phyloP scores from a whole-genome alignment of 1,139 yeast genomes.

The Protomyces inouyei region DNA sequence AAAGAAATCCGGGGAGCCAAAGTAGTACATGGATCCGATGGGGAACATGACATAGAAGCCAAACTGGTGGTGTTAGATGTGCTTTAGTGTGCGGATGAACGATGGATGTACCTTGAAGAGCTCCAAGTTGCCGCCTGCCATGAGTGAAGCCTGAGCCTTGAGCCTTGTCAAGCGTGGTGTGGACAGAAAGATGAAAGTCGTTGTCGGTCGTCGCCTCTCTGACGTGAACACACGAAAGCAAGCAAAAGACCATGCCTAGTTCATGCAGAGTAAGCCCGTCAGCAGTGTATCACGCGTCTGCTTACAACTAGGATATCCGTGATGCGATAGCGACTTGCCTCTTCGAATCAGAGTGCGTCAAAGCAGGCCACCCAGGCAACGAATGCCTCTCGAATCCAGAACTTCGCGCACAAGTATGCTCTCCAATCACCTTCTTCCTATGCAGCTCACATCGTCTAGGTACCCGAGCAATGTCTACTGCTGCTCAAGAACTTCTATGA shows the following conservation, averaged over 20 bases:
- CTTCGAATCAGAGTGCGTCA: conserved; percentile 27
- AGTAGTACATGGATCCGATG: conserved; percentile 24
- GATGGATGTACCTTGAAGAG: conserved; percentile 12
- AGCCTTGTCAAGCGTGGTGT: too few relatives aligned
- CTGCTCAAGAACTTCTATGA: conserved; percentile 15
- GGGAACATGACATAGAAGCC: conserved; percentile 28
- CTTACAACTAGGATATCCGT: conserved; percentile 9
- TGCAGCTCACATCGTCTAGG: conserved; percentile 43
- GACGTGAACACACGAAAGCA: neutral
- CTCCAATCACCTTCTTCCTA: neutral
- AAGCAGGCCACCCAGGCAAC: conserved; percentile 68
- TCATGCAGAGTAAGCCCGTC: neutral
- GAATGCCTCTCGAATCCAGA: conserved; percentile 81
- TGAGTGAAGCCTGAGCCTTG: neutral
- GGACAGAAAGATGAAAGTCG: neutral
- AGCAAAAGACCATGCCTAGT: neutral
- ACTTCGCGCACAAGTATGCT: conserved; percentile 43
- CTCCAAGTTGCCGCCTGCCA: conserved; percentile 26
- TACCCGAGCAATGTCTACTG: conserved; percentile 76
- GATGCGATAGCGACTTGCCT: conserved; percentile 26
- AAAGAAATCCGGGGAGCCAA: conserved; percentile 24
- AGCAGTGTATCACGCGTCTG: neutral
- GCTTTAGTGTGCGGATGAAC: neutral
- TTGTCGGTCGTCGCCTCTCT: neutral
- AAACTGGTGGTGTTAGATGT: neutral